A percentile compares a stretch with the other conserved stretches of the same genome.
phyloP scores from a whole-genome alignment of 129 eudicot species.

The Dittrichia graveolens region DNA sequence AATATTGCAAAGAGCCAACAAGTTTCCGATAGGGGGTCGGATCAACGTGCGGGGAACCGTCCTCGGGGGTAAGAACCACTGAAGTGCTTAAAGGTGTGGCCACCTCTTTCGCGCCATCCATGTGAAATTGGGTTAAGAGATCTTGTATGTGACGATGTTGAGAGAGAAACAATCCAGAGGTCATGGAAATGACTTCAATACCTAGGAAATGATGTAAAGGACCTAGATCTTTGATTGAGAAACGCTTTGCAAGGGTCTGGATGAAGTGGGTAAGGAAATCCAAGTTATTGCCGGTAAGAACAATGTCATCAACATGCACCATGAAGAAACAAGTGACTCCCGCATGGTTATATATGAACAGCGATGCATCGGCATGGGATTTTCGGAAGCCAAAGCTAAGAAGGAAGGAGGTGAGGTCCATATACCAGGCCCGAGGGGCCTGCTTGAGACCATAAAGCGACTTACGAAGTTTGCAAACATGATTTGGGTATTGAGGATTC shows the following conservation, averaged over 20 bases:
- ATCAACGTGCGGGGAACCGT: too few species aligned
- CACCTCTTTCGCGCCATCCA: not conserved
- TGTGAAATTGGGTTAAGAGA: not conserved
- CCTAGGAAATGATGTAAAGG: not conserved
- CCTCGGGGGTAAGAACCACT: too few species aligned
- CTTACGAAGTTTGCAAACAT: not conserved
- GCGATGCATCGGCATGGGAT: not conserved
- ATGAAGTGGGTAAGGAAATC: too few species aligned
- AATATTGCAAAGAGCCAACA: too few species aligned
- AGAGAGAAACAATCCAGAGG: not conserved
- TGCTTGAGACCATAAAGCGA: not conserved
- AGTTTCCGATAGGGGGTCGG: too few species aligned
- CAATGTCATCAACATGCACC: not conserved
- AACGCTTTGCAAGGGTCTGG: too few species aligned
- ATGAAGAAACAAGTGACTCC: not conserved
- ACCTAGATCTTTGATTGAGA: not conserved
- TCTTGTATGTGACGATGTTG: too few species aligned
- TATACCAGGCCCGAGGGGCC: not conserved
- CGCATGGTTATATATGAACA: not conserved
- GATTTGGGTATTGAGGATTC: not conserved
- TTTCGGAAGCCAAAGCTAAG: too few species aligned
- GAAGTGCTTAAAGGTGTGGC: not conserved
- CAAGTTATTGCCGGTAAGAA: not conserved
- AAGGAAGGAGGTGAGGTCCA: too few species aligned
- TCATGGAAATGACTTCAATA: not conserved